A percentile compares a stretch with the other conserved stretches of the same genome.
phyloP scores from a whole-genome alignment of 1,139 yeast genomes.

The Diutina siamensis region DNA sequence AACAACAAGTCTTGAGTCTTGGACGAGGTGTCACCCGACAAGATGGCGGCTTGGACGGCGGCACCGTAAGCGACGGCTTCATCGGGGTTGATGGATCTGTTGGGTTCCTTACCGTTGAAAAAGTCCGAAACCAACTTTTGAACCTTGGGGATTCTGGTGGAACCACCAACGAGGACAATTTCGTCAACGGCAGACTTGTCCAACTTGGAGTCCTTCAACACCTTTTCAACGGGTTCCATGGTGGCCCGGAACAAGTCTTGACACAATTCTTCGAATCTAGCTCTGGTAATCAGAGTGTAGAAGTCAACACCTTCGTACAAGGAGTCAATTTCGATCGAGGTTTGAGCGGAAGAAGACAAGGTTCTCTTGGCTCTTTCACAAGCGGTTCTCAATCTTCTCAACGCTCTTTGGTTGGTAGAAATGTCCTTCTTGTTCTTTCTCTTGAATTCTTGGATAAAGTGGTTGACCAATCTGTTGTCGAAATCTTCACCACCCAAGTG shows the following conservation, averaged over 20 bases:
- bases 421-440: constrained; percentile 92
- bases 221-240: constrained; percentile 87
- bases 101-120: constrained; percentile 88
- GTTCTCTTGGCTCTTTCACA: constrained; percentile 92
- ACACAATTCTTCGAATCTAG: constrained; percentile 90
- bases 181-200: constrained; percentile 73
- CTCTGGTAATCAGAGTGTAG: constrained; percentile 76
- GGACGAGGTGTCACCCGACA: constrained; percentile 48
- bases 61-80: constrained; percentile 49
- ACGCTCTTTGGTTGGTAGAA: constrained; percentile 76
- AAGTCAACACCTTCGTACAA: constrained; percentile 73
- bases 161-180: constrained; percentile 88
- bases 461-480: constrained; percentile 81
- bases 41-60: constrained; percentile 81
- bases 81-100: constrained; percentile 94
- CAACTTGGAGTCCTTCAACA: constrained; percentile 78
- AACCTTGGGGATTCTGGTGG: constrained; percentile 96
- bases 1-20: constrained; percentile 15
- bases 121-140: constrained; percentile 78
- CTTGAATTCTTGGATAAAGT: constrained; percentile 74
- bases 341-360: constrained; percentile 76
- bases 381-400: constrained; percentile 83
- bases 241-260: constrained; percentile 81
- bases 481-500: constrained; percentile 90
- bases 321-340: constrained; percentile 79